phyloP scores from a whole-genome alignment of 2,329 filamentous ascomycete species.

The Lasiodiplodia citricola region DNA sequence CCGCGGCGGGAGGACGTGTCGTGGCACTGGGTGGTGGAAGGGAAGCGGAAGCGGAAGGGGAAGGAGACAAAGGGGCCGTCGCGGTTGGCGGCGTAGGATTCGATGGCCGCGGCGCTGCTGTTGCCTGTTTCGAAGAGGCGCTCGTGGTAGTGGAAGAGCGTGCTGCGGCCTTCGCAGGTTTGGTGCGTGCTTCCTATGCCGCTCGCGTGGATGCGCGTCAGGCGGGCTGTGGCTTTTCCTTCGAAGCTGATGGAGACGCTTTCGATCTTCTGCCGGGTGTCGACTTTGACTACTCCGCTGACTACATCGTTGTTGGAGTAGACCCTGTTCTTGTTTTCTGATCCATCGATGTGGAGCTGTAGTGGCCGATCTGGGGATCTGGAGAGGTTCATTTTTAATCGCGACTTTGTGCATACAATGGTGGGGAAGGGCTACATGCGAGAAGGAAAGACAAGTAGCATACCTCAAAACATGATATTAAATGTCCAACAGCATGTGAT shows the following conservation, averaged over 20 bases:
- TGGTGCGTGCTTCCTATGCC: not conserved
- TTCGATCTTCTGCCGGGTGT: not conserved
- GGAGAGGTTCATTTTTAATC: too few species aligned
- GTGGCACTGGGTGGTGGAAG: conserved; percentile 30
- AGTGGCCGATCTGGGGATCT: too few species aligned
- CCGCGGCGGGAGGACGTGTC: not conserved
- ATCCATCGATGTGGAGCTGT: not conserved
- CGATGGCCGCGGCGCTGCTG: not conserved
- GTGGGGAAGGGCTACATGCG: too few species aligned
- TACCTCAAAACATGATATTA: too few species aligned
- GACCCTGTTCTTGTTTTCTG: not conserved
- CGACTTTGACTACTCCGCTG: not conserved
- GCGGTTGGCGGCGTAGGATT: not conserved
- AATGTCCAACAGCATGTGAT: too few species aligned
- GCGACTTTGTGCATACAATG: too few species aligned
- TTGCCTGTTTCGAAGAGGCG: not conserved
- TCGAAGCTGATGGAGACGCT: not conserved
- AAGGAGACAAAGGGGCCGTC: conserved; percentile 28
- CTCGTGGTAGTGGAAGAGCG: not conserved
- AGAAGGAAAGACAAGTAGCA: too few species aligned
- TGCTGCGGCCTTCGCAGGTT: not conserved
- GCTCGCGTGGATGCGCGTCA: not conserved
- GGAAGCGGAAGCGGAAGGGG: conserved; percentile 36
- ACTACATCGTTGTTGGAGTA: not conserved
- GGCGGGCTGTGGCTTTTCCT: not conserved